Evolutionary conservation across 441 rosid genomes (phyloP).

Genomic region (Populus hybrid): DNA sequence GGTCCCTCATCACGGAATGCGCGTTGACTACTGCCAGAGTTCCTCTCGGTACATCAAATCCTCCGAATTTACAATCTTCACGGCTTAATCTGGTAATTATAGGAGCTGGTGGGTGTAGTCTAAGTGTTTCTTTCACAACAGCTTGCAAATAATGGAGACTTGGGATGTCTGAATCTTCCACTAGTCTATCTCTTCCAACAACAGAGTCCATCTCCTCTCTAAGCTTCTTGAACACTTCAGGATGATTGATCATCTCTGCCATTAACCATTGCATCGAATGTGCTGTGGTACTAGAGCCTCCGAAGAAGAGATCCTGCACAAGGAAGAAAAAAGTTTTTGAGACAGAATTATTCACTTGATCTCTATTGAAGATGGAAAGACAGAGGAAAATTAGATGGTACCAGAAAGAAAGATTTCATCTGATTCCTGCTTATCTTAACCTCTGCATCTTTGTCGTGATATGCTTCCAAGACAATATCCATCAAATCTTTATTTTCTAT

Average conservation of each 20-base stretch:
- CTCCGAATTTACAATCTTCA: slow-evolving; percentile 26
- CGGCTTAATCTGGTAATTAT: neutral
- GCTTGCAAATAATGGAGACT: slow-evolving; percentile 31
- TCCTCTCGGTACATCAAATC: slow-evolving; percentile 21
- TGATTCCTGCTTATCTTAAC: slow-evolving; percentile 27
- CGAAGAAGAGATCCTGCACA: slow-evolving; percentile 32
- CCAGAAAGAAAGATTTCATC: slow-evolving; percentile 31
- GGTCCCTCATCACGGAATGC: slow-evolving; percentile 37
- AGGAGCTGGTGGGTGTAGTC: slow-evolving; percentile 28
- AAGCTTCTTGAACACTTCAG: slow-evolving; percentile 23
- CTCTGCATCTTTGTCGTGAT: slow-evolving; percentile 25
- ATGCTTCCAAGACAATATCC: slow-evolving; percentile 34
- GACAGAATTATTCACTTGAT: too few species aligned
- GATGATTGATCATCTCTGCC: slow-evolving; percentile 46
- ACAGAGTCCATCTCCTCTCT: slow-evolving; percentile 35
- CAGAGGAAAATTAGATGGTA: too few species aligned
- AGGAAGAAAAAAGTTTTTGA: too few species aligned
- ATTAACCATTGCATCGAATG: slow-evolving; percentile 37
- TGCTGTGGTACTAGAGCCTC: slow-evolving; percentile 32
- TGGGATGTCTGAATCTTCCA: slow-evolving; percentile 23
- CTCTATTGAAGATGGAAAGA: too few species aligned
- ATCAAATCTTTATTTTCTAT: slow-evolving; percentile 32
- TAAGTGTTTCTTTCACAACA: slow-evolving; percentile 31
- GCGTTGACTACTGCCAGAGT: slow-evolving; percentile 20
- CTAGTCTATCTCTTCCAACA: slow-evolving; percentile 21